Percentiles rank a stretch among this genome's conserved stretches.
Evolutionary conservation across 768 basidiomycete genomes (phyloP).

Genomic region (Mycena leptocephala): DNA sequence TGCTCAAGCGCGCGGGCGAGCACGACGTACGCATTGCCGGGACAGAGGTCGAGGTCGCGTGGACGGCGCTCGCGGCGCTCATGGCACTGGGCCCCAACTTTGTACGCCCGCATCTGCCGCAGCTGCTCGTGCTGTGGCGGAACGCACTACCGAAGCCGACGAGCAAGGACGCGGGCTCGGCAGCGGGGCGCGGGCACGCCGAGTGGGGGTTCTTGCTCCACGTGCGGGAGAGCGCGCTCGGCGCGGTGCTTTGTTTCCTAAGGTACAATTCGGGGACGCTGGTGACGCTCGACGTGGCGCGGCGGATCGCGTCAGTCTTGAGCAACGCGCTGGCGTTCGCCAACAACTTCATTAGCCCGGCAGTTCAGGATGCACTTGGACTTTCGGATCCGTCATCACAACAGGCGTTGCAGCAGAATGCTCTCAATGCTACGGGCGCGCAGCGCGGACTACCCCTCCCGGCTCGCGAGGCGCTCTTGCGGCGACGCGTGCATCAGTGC

Average conservation of each 20-base stretch:
- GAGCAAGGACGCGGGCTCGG: conserved; percentile 82
- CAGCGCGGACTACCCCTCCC: conserved; percentile 72
- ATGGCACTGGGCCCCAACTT: conserved; percentile 96
- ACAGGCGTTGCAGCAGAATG: conserved; percentile 24
- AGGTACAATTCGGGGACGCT: conserved; percentile 82
- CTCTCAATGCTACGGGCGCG: conserved; percentile 40
- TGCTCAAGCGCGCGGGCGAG: conserved; percentile 93
- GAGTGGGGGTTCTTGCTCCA: conserved; percentile 96
- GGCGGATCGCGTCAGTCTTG: conserved; percentile 89
- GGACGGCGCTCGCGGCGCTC: conserved; percentile 92
- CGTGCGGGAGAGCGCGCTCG: conserved; percentile 91
- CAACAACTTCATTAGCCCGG: conserved; percentile 84
- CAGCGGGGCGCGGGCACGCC: conserved; percentile 64
- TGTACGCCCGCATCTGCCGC: conserved; percentile 93
- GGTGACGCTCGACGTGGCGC: conserved; percentile 92
- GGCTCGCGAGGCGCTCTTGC: conserved; percentile 87
- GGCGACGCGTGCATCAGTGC: conserved; percentile 91
- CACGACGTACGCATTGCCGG: conserved; percentile 89
- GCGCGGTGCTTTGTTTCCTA: conserved; percentile 92
- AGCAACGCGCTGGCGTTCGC: conserved; percentile 93
- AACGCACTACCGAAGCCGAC: conserved; percentile 97
- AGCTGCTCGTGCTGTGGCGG: conserved; percentile 95
- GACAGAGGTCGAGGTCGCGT: conserved; percentile 93
- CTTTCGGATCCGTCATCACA: conserved; percentile 33
- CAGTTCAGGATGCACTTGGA: conserved; percentile 76